Evolutionary conservation across 257 asterid species (phyloP).

Genomic region (Scutellaria barbata): DNA sequence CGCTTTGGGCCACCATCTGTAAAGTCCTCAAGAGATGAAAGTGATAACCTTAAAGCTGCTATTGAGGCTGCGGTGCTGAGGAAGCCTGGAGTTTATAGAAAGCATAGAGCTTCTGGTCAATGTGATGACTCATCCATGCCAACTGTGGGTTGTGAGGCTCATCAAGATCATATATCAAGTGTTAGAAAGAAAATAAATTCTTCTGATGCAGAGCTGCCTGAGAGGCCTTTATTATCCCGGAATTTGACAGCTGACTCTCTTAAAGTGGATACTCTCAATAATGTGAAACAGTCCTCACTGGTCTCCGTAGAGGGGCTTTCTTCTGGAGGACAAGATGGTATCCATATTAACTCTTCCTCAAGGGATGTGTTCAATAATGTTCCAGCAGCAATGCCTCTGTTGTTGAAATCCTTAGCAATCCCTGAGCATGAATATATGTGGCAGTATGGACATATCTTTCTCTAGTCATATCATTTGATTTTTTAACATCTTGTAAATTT

Average conservation of each 20-base stretch:
- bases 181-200: constrained; percentile 44
- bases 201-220: constrained; percentile 50
- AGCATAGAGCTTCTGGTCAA: constrained; percentile 55
- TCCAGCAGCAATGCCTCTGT: constrained; percentile 47
- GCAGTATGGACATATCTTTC: constrained; percentile 69
- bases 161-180: constrained; percentile 46
- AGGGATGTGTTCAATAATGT: constrained; percentile 44
- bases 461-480: constrained; percentile 23
- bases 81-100: constrained; percentile 75
- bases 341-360: constrained; percentile 39
- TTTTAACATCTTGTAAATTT: constrained; percentile 21
- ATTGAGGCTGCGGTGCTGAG: constrained; percentile 83
- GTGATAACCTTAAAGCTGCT: constrained; percentile 74
- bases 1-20: constrained; percentile 53
- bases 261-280: constrained; percentile 45
- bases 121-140: constrained; percentile 52
- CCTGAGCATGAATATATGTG: constrained; percentile 83
- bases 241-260: constrained; percentile 43
- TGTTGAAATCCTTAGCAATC: constrained; percentile 52
- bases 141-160: constrained; percentile 48
- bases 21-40: constrained; percentile 61
- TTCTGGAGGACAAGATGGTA: constrained; percentile 49
- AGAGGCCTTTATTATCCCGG: constrained; percentile 43
- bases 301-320: constrained; percentile 48
- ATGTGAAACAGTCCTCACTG: constrained; percentile 44